Evolutionary conservation across 2,329 filamentous ascomycete species (phyloP).

Genomic region (Trichoderma sp.): DNA sequence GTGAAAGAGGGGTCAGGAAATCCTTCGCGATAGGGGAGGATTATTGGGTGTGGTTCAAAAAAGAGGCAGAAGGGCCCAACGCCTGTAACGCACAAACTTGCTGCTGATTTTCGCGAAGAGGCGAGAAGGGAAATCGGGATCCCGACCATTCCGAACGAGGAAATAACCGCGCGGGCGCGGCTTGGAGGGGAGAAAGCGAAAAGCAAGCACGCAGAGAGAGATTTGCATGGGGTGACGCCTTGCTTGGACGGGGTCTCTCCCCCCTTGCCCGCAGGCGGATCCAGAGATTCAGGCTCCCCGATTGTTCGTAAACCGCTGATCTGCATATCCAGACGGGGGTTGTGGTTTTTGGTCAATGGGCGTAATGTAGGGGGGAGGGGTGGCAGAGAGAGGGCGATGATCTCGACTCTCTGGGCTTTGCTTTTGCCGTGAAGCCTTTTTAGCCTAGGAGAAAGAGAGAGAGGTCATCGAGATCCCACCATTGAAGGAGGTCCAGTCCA

Average conservation of each 20-base stretch:
- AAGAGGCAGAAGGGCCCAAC: neutral
- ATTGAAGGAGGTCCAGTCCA: neutral
- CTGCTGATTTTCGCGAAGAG: neutral
- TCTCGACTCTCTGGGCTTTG: neutral
- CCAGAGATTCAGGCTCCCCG: constrained; percentile 10
- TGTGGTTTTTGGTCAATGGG: neutral
- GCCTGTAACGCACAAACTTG: neutral
- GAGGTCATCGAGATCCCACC: constrained; percentile 1
- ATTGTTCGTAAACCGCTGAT: constrained; percentile 3
- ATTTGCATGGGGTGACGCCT: constrained; percentile 6
- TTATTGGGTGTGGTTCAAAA: neutral
- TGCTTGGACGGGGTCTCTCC: neutral
- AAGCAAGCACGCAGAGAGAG: neutral
- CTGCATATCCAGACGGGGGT: constrained; percentile 1
- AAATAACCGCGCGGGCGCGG: constrained; percentile 14
- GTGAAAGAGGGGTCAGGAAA: neutral
- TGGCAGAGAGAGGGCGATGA: neutral
- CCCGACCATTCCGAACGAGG: constrained; percentile 12
- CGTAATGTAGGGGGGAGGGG: neutral
- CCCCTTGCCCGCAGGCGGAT: neutral
- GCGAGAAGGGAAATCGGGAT: neutral
- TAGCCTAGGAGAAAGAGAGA: neutral
- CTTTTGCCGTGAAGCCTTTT: neutral
- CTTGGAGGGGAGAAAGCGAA: neutral
- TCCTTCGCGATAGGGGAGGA: neutral